Evolutionary conservation across 441 rosid species (phyloP).

Genomic region (Jatropha multifida): DNA sequence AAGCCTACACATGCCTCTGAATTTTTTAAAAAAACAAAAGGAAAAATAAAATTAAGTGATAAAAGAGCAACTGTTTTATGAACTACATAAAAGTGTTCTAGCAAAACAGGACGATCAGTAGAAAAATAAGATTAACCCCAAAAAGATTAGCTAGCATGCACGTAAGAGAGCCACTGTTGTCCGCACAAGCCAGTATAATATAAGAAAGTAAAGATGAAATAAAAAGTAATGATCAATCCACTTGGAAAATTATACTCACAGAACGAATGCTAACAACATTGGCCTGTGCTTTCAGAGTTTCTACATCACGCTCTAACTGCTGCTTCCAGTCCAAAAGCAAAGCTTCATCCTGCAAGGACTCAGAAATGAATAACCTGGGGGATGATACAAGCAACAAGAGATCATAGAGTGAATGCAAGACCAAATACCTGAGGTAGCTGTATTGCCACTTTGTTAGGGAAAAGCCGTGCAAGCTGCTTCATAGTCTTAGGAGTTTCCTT

Average conservation of each 20-base stretch:
- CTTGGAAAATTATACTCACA: constrained; percentile 45
- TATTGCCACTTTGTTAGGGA: constrained; percentile 94
- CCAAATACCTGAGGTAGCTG: constrained; percentile 90
- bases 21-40: no score
- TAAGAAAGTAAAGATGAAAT: not conserved
- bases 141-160: constrained; percentile 1
- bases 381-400: not conserved
- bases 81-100: not conserved
- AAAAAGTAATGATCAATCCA: not conserved
- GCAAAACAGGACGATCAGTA: not conserved
- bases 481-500: constrained; percentile 86
- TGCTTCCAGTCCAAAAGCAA: constrained; percentile 96
- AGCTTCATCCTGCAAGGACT: constrained; percentile 72
- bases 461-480: constrained; percentile 90
- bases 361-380: constrained; percentile 21
- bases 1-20: not conserved
- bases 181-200: not conserved
- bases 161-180: not conserved
- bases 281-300: constrained; percentile 85
- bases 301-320: constrained; percentile 86
- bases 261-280: constrained; percentile 62
- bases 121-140: not conserved
- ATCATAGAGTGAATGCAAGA: constrained; percentile 6
- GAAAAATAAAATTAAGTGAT: not conserved
- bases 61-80: no score